A percentile compares a stretch with the other conserved stretches of the same genome.
These are phyloP conservation scores for Syzygium aqueum DNA, from an alignment of 345 rosid genomes.

Conservation along the genomic window DNA sequence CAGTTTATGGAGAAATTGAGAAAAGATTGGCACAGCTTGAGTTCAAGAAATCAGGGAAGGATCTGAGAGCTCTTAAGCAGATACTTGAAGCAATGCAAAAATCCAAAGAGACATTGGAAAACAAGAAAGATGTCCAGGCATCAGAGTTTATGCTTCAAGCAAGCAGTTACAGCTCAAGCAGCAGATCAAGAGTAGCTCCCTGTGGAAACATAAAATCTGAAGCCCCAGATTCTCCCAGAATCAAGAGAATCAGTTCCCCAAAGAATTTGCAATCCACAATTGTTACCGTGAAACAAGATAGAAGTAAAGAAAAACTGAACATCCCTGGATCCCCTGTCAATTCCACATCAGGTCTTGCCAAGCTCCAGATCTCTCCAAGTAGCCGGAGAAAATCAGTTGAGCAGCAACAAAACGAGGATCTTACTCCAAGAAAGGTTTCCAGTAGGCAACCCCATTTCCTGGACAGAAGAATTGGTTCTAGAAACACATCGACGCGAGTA, in stretches of 20 bases:
- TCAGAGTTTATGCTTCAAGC: conserved; percentile 14
- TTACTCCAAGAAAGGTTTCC: conserved; percentile 24
- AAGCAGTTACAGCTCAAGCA: background rate
- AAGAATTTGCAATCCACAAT: conserved; percentile 39
- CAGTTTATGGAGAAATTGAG: conserved; percentile 78
- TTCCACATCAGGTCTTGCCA: conserved; percentile 14
- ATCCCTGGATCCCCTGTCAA: conserved; percentile 7
- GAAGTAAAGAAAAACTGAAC: conserved; percentile 20
- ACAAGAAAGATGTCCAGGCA: conserved; percentile 28
- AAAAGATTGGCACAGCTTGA: conserved; percentile 63
- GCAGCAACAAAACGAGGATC: conserved; percentile 37
- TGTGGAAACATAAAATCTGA: conserved; percentile 7
- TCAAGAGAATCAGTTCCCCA: conserved; percentile 30
- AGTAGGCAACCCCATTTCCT: conserved; percentile 7
- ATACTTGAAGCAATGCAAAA: conserved; percentile 82
- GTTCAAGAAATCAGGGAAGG: conserved; percentile 74
- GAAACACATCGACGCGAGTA: conserved; percentile 17
- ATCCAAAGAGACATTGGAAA: conserved; percentile 29
- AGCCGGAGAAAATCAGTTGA: conserved; percentile 21
- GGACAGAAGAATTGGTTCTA: conserved; percentile 4
- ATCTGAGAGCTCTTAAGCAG: conserved; percentile 80
- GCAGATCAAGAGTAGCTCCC: background rate
- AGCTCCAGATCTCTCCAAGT: conserved; percentile 20
- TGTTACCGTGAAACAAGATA: conserved; percentile 37
- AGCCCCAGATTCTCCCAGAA: conserved; percentile 19